Conservation (phyloP, 805 yeast species). For the Kazachstania psychrophila region DNA sequence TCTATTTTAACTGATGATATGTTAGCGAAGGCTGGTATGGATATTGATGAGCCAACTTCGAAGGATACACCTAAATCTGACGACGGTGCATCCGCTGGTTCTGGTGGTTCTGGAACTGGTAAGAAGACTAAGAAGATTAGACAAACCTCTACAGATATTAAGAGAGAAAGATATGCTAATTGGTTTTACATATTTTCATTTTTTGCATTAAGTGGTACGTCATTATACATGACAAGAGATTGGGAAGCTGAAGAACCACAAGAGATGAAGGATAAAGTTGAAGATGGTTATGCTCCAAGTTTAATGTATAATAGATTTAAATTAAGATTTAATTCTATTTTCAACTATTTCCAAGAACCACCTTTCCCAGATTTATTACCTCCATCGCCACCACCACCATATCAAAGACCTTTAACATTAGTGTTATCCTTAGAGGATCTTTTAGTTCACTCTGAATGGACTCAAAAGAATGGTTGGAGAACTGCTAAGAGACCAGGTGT, state of each 20-base stretch:
- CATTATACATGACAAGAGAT: constrained; percentile 65
- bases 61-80: constrained; percentile 12
- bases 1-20: constrained; percentile 73
- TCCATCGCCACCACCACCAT: constrained; percentile 82
- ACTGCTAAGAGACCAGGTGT: constrained; percentile 98
- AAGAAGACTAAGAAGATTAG: constrained; percentile 40
- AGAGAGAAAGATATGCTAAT: constrained; percentile 75
- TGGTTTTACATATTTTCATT: constrained; percentile 53
- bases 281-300: constrained; percentile 58
- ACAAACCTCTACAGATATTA: constrained; percentile 66
- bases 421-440: constrained; percentile 86
- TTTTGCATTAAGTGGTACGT: constrained; percentile 43
- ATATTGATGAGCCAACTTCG: constrained; percentile 34
- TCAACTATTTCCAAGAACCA: constrained; percentile 85
- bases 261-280: constrained; percentile 43
- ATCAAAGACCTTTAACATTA: constrained; percentile 84
- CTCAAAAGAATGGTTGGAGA: constrained; percentile 89
- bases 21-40: constrained; percentile 77
- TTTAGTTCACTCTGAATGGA: constrained; percentile 87
- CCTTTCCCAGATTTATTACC: constrained; percentile 89
- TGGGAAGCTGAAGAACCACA: constrained; percentile 75
- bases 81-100: constrained; percentile 12
- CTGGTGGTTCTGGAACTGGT: constrained; percentile 11
- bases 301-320: constrained; percentile 60
- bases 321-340: constrained; percentile 63